phyloP scores from a whole-genome alignment of 164 flowering plant genomes.

The Hamamelis virginiana region DNA sequence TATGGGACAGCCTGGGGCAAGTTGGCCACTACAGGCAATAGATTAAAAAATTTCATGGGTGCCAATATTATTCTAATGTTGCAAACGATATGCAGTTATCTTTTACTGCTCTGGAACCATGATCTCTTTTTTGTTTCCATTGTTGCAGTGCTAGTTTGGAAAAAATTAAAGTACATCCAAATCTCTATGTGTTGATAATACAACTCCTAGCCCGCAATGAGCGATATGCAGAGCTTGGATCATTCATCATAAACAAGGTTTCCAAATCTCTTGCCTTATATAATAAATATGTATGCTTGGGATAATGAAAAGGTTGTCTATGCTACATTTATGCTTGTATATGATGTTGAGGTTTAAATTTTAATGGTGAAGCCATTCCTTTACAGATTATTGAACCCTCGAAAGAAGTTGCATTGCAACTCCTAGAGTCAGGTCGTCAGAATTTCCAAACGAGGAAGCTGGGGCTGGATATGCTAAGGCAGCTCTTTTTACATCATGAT shows the following conservation, averaged over 20 bases:
- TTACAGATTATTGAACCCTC: conserved; percentile 92
- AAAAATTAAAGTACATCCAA: conserved; percentile 69
- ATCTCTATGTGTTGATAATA: conserved; percentile 64
- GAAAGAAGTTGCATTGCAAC: conserved; percentile 91
- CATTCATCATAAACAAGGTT: conserved; percentile 83
- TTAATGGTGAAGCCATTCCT: background rate
- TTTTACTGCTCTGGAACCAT: background rate
- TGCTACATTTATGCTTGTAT: background rate
- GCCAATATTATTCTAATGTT: background rate
- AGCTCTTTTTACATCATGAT: conserved; percentile 80
- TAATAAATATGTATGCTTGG: background rate
- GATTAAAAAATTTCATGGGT: background rate
- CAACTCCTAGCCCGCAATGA: conserved; percentile 78
- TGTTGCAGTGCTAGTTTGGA: conserved; percentile 63
- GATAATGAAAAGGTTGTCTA: background rate
- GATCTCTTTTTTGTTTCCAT: conserved; percentile 8
- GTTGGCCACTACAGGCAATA: background rate
- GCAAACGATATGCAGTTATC: background rate
- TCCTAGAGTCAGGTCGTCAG: conserved; percentile 80
- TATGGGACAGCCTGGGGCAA: background rate
- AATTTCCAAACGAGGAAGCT: conserved; percentile 69
- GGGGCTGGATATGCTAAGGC: conserved; percentile 89
- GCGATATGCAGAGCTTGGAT: conserved; percentile 70
- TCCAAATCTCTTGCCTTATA: background rate
- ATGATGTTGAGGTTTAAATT: background rate